Percentiles rank a stretch among this genome's conserved stretches.
phyloP scores from a whole-genome alignment of 257 asterid genomes.

The Mitragyna speciosa region DNA sequence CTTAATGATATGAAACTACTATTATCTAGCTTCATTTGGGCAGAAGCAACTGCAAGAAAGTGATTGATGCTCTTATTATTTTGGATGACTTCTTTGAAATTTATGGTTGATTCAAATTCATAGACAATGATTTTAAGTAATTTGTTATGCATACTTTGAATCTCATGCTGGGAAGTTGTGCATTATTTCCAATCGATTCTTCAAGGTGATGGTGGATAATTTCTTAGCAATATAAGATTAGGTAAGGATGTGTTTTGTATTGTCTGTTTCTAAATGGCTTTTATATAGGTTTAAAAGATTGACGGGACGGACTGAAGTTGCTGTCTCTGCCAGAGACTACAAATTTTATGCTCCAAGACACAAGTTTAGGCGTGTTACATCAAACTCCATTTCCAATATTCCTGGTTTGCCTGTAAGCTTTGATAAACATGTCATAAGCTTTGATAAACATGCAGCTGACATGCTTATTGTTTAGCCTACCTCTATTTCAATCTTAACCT shows the following conservation, averaged over 20 bases:
- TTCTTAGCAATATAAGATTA: neutral
- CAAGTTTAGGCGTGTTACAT: slow-evolving; percentile 74
- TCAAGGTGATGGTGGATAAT: neutral
- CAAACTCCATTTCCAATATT: slow-evolving; percentile 67
- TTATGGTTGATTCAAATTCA: neutral
- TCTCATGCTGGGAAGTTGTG: neutral
- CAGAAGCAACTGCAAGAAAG: neutral
- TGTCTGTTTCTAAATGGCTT: slow-evolving; percentile 2
- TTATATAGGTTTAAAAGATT: slow-evolving; percentile 77
- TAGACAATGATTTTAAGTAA: neutral
- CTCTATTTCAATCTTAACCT: slow-evolving; percentile 17
- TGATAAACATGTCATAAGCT: slow-evolving; percentile 39
- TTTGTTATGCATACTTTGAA: neutral
- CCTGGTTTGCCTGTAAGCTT: slow-evolving; percentile 74
- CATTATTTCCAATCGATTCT: neutral
- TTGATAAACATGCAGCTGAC: slow-evolving; percentile 14
- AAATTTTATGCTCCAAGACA: slow-evolving; percentile 97
- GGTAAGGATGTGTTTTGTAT: neutral
- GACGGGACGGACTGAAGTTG: slow-evolving; percentile 87
- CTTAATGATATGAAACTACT: neutral
- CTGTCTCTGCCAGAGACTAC: slow-evolving; percentile 81
- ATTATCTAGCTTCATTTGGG: neutral
- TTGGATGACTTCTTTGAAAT: neutral
- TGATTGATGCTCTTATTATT: neutral
- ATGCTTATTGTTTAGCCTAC: slow-evolving; percentile 19